Conservation (phyloP, 257 asterid genomes). For the Solanum appendiculatum region DNA sequence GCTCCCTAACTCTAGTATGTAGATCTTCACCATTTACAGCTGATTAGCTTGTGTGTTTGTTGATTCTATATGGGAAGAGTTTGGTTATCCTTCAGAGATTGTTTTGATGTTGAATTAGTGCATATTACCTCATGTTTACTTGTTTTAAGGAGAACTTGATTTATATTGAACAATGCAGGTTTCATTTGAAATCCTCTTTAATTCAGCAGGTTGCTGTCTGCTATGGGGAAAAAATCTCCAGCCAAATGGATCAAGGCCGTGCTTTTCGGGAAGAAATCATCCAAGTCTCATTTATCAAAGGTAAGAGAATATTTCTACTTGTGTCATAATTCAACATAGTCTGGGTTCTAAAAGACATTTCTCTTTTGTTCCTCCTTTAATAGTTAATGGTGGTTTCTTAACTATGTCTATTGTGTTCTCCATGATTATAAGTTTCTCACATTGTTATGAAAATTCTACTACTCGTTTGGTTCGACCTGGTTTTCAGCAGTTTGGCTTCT, state of each 20-base stretch:
- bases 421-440: background rate
- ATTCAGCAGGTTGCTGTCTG: conserved; percentile 10
- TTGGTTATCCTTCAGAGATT: background rate
- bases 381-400: background rate
- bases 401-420: background rate
- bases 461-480: background rate
- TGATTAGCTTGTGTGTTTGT: background rate
- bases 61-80: background rate
- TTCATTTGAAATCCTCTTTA: conserved; percentile 14
- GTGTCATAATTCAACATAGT: background rate
- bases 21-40: background rate
- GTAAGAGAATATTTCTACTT: conserved; percentile 11
- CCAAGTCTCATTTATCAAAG: conserved; percentile 61
- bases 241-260: conserved; percentile 91
- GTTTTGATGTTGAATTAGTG: background rate
- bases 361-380: background rate
- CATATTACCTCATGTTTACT: background rate
- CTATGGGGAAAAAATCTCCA: conserved; percentile 96
- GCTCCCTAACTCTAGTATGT: background rate
- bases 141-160: background rate
- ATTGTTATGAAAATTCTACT: background rate
- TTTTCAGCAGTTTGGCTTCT: background rate
- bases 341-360: background rate
- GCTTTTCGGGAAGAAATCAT: conserved; percentile 85
- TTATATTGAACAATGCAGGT: conserved; percentile 20